Conservation (phyloP, 179 eudicot genomes). For the Sideroxylon spinosum region DNA sequence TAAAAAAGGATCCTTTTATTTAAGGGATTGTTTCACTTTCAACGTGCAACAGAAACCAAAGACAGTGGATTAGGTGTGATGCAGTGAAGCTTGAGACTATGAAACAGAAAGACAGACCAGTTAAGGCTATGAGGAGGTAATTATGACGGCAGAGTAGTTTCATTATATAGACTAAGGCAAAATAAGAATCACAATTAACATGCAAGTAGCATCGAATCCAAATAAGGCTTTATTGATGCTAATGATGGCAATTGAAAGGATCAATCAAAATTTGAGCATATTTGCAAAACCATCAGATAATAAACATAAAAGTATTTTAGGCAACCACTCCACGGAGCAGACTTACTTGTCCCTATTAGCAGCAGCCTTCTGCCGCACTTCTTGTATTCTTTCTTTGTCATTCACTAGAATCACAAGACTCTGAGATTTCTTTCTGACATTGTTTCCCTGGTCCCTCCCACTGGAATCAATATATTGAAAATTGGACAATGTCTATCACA, state of each 20-base stretch:
- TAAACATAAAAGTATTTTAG: neutral
- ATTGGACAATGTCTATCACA: conserved; percentile 68
- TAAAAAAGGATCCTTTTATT: neutral
- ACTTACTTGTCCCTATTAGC: conserved; percentile 92
- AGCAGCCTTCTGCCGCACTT: conserved; percentile 92
- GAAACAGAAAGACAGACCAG: neutral
- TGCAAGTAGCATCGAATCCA: neutral
- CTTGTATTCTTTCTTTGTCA: conserved; percentile 93
- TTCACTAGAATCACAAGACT: conserved; percentile 79
- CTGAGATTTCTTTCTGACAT: conserved; percentile 94
- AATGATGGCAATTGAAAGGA: conserved; percentile 1
- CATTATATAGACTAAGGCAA: neutral
- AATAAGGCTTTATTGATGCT: neutral
- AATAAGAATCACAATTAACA: neutral
- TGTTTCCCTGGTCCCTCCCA: conserved; percentile 95
- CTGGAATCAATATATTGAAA: conserved; percentile 92
- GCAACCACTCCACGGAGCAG: neutral
- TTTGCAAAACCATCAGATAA: neutral
- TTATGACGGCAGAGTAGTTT: neutral
- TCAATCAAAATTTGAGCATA: neutral
- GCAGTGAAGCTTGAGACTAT: neutral
- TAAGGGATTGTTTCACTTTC: neutral
- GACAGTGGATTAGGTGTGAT: neutral
- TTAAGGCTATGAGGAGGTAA: neutral
- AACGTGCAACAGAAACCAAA: neutral